Evolutionary conservation across 441 rosid species (phyloP), one percentile per base, ranked within the genome.

Genomic region (Isatis lusitanica): DNA sequence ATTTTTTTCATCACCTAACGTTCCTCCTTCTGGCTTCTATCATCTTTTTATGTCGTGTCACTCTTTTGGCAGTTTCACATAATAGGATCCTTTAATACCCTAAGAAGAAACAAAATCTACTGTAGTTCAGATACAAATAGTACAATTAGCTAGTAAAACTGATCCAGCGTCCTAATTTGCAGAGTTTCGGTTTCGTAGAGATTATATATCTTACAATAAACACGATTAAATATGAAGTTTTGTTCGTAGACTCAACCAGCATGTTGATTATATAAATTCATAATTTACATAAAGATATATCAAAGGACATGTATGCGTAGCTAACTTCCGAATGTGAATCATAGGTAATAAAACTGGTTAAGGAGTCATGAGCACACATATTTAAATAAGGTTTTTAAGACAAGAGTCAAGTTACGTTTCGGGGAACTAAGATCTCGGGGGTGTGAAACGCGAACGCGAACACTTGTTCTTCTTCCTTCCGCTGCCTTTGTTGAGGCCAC

Each of bases 391-490:
- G 6, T 28, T 71, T 11, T 28, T 0, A 55, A 53, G 70, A 43
- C 53, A 42, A 33, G 40, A n/a, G 21, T 16, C 8, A 7, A 24
- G 56, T 63, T 9, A 63, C 0, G 39, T 74, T 43, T 33, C 57
- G 62, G 46, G 55, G n/a, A 70, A 21, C 72, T 70, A 76, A 50
- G 63, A 63, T 48, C 57, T 76, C 6, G 86, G 83, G 4, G 91
- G 63, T 42, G 83, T 80, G 30, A 52, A 63, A 48, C 92, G 93
- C 0, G 92, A 84, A 48, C 92, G 93, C 0, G 92, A 84, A 62
- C 98, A 91, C 65, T 88, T 90, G 40, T 66, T 77, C 60, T 74
- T 74, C 62, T 43, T 71, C 88, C 70, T 85, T 56, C 85, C 77
- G 21, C 85, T 87, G 5, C 79, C 74, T 76, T 82, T 87, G 71